Evolutionary conservation across 2,329 filamentous ascomycete species (phyloP).

Genomic region (Trichoderma sp.): DNA sequence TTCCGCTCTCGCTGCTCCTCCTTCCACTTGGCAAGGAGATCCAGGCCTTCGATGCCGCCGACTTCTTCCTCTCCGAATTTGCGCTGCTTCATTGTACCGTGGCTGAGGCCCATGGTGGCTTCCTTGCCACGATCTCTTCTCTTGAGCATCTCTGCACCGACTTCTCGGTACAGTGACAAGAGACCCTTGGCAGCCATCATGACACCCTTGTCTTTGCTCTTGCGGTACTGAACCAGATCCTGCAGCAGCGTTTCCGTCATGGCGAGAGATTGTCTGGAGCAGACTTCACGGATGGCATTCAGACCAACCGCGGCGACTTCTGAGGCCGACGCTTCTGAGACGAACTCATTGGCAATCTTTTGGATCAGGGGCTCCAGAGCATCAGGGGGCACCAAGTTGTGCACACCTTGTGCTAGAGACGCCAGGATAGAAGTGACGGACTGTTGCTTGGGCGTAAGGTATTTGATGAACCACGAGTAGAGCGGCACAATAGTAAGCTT

Average conservation of each 20-base stretch:
- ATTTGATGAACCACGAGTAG: slow-evolving; percentile 96
- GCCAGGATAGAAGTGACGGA: slow-evolving; percentile 93
- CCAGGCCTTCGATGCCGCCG: slow-evolving; percentile 88
- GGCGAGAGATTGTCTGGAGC: slow-evolving; percentile 87
- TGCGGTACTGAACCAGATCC: slow-evolving; percentile 92
- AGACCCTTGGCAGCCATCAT: slow-evolving; percentile 97
- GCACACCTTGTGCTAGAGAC: slow-evolving; percentile 87
- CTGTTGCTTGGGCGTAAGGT: slow-evolving; percentile 83
- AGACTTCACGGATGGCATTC: slow-evolving; percentile 94
- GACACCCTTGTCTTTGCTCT: slow-evolving; percentile 98
- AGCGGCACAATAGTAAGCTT: slow-evolving; percentile 86
- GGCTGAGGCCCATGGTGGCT: slow-evolving; percentile 78
- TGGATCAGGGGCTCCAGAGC: slow-evolving; percentile 85
- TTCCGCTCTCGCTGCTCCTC: slow-evolving; percentile 81
- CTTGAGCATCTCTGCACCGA: slow-evolving; percentile 84
- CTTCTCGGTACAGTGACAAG: slow-evolving; percentile 86
- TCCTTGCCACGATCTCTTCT: slow-evolving; percentile 91
- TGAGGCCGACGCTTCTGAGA: slow-evolving; percentile 87
- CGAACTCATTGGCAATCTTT: slow-evolving; percentile 98
- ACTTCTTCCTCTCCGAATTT: slow-evolving; percentile 81
- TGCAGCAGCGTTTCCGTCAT: slow-evolving; percentile 96
- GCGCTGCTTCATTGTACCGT: slow-evolving; percentile 73
- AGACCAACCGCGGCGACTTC: slow-evolving; percentile 92
- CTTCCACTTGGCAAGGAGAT: slow-evolving; percentile 91
- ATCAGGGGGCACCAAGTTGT: slow-evolving; percentile 90